phyloP scores from a whole-genome alignment of 2,329 filamentous ascomycete genomes.

The Aaosphaeria pasadenensis region DNA sequence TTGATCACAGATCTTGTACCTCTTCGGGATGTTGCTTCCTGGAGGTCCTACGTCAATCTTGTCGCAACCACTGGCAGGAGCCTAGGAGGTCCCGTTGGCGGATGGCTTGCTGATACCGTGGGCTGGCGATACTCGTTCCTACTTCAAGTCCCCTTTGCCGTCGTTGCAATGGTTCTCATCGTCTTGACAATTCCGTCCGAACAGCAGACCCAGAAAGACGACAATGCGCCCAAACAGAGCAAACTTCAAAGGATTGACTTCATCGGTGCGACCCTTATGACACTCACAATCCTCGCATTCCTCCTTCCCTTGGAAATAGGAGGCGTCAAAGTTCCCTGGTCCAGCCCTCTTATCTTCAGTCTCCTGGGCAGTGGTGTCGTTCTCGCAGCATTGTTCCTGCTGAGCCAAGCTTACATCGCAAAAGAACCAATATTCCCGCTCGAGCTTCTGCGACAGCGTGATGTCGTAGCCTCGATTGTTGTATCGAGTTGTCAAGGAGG shows the following conservation, averaged over 20 bases:
- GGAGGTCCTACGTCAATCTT: conserved; percentile 53
- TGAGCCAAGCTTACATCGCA: conserved; percentile 43
- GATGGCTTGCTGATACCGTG: conserved; percentile 59
- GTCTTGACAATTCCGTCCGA: conserved; percentile 18
- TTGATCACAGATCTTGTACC: conserved; percentile 51
- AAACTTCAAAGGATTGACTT: conserved; percentile 57
- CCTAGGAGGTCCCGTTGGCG: conserved; percentile 56
- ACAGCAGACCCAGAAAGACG: conserved; percentile 7
- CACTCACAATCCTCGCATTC: conserved; percentile 41
- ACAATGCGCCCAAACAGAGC: conserved; percentile 5
- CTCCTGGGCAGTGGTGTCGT: conserved; percentile 30
- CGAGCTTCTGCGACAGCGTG: conserved; percentile 49
- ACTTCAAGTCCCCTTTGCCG: conserved; percentile 55
- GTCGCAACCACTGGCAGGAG: conserved; percentile 49
- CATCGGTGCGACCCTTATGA: conserved; percentile 50
- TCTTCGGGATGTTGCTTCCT: conserved; percentile 46
- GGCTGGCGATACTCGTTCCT: conserved; percentile 67
- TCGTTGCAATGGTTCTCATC: conserved; percentile 50
- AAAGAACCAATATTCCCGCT: conserved; percentile 60
- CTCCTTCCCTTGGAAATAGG: conserved; percentile 51
- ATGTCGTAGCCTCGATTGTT: conserved; percentile 53
- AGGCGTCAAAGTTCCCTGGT: conserved; percentile 43
- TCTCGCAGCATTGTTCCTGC: conserved; percentile 21
- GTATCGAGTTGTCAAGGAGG: conserved; percentile 54
- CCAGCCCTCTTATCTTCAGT: conserved; percentile 27